Percentiles rank a stretch among this genome's conserved stretches.
phyloP scores from a whole-genome alignment of 2,329 filamentous ascomycete genomes.

The Fusarium chaquense region DNA sequence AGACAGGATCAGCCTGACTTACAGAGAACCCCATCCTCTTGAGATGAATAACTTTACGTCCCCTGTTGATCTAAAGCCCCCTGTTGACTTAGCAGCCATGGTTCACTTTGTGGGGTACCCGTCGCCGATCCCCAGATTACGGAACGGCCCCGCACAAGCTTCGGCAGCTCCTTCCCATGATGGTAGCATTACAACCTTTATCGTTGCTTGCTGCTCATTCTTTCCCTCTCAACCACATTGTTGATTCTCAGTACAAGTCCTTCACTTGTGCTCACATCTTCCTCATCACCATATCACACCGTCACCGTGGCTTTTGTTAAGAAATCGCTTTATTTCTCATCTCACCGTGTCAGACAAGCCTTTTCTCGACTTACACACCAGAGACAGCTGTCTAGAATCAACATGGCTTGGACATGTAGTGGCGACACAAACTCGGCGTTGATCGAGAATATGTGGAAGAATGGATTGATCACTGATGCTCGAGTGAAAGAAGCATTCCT shows the following conservation, averaged over 20 bases:
- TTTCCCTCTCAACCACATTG: background rate
- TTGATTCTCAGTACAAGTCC: too few species aligned
- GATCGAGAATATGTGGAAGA: slow-evolving; percentile 79
- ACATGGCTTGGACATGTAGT: slow-evolving; percentile 92
- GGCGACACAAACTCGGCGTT: slow-evolving; percentile 80
- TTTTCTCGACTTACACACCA: slow-evolving; percentile 13
- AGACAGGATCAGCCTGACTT: background rate
- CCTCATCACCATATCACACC: background rate
- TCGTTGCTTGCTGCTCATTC: background rate
- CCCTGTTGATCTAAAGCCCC: slow-evolving; percentile 20
- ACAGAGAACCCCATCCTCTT: background rate
- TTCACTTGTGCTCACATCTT: too few species aligned
- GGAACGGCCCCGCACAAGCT: slow-evolving; percentile 46
- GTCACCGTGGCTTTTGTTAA: slow-evolving; percentile 31
- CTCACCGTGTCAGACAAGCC: background rate
- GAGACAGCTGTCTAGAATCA: slow-evolving; percentile 38
- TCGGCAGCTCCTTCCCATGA: slow-evolving; percentile 35
- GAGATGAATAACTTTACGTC: background rate
- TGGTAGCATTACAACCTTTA: slow-evolving; percentile 21
- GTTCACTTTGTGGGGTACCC: slow-evolving; percentile 38
- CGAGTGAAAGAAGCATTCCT: slow-evolving; percentile 85
- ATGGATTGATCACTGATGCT: slow-evolving; percentile 78
- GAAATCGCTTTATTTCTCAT: slow-evolving; percentile 6
- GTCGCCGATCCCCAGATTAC: slow-evolving; percentile 38
- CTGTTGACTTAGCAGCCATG: slow-evolving; percentile 1